Conservation (phyloP, 2,329 filamentous ascomycete genomes). For the Plectosphaerella plurivora region DNA sequence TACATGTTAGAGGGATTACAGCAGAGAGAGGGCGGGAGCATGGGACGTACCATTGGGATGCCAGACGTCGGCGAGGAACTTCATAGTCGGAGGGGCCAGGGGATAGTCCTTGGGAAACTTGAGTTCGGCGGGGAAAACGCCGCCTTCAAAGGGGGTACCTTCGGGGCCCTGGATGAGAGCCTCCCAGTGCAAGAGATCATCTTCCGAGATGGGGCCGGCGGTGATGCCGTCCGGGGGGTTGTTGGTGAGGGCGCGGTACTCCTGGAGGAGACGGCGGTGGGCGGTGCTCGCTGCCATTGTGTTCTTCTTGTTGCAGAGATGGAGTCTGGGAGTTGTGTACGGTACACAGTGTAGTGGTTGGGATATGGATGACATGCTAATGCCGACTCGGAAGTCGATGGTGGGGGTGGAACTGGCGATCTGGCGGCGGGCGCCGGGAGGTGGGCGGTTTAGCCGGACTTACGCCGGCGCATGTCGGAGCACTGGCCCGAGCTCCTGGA, state of each 20-base stretch:
- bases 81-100: conserved; percentile 93
- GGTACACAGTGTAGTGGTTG: background rate
- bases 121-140: conserved; percentile 90
- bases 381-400: no score
- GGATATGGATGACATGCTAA: background rate
- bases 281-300: conserved; percentile 58
- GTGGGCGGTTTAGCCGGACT: background rate
- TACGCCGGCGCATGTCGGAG: background rate
- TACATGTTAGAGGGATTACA: background rate
- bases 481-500: background rate
- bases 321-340: background rate
- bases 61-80: conserved; percentile 89
- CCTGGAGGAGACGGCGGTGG: conserved; percentile 82
- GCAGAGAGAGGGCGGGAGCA: background rate
- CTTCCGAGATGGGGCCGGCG: conserved; percentile 86
- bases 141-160: conserved; percentile 92
- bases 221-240: conserved; percentile 98
- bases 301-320: background rate
- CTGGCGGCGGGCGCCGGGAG: background rate
- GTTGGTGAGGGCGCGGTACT: conserved; percentile 91
- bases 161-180: conserved; percentile 93
- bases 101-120: conserved; percentile 96
- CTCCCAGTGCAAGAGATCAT: conserved; percentile 95
- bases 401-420: background rate
- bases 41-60: conserved; percentile 78